phyloP scores from a whole-genome alignment of 2,329 filamentous ascomycete genomes.

The Diaporthe ampelina region DNA sequence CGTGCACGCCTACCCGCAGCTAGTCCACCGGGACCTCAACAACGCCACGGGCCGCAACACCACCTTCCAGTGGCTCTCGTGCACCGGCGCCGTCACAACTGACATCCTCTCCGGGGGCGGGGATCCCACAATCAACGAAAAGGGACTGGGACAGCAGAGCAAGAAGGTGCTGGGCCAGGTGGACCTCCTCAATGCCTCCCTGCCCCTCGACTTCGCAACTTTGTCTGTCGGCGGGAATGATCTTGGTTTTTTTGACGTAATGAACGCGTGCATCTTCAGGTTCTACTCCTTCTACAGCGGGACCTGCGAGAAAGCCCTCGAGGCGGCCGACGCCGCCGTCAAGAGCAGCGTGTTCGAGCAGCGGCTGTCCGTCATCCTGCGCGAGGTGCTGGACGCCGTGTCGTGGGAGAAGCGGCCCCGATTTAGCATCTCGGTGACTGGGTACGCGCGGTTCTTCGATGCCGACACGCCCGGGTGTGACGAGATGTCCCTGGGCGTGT shows the following conservation, averaged over 20 bases:
- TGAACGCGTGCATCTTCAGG: slow-evolving; percentile 64
- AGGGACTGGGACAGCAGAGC: neutral
- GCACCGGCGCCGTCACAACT: slow-evolving; percentile 59
- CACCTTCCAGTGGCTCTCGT: slow-evolving; percentile 61
- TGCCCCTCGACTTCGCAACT: slow-evolving; percentile 58
- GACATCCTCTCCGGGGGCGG: slow-evolving; percentile 54
- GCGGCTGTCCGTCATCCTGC: slow-evolving; percentile 55
- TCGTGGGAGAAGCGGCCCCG: slow-evolving; percentile 59
- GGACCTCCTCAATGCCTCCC: slow-evolving; percentile 55
- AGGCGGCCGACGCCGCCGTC: slow-evolving; percentile 51
- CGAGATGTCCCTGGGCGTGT: slow-evolving; percentile 60
- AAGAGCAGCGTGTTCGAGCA: slow-evolving; percentile 55
- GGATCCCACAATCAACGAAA: slow-evolving; percentile 21
- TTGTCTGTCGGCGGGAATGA: slow-evolving; percentile 65
- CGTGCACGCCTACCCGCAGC: slow-evolving; percentile 56
- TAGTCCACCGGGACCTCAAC: slow-evolving; percentile 56
- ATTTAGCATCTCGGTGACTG: slow-evolving; percentile 61
- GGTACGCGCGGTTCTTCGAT: slow-evolving; percentile 64
- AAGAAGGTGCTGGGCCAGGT: slow-evolving; percentile 54
- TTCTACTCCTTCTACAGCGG: slow-evolving; percentile 64
- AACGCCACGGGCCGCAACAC: slow-evolving; percentile 46
- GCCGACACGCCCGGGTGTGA: slow-evolving; percentile 59
- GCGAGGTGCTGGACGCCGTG: slow-evolving; percentile 59
- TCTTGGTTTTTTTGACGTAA: slow-evolving; percentile 63
- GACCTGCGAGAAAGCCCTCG: slow-evolving; percentile 58